A percentile compares a stretch with the other conserved stretches of the same genome.
Conservation (phyloP, 768 basidiomycete genomes). For the Dendrothele bispora region DNA sequence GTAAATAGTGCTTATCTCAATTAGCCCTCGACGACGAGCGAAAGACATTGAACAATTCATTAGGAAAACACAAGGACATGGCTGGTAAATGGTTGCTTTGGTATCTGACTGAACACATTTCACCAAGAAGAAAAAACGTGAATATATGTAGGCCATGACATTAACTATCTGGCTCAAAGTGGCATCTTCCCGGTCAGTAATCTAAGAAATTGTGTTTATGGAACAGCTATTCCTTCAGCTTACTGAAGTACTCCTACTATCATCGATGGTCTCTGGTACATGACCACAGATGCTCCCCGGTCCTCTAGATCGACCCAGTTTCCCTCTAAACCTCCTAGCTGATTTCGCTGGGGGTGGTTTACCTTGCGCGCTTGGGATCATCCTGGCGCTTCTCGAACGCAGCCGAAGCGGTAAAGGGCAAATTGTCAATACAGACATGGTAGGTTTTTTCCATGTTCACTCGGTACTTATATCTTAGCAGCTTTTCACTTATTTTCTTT, state of each 20-base stretch:
- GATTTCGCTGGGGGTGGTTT: slow-evolving; percentile 75
- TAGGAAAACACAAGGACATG: slow-evolving; percentile 74
- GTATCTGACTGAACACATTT: not conserved
- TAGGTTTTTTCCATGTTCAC: slow-evolving; percentile 22
- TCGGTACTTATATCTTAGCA: not conserved
- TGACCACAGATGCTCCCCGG: slow-evolving; percentile 65
- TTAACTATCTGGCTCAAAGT: slow-evolving; percentile 82
- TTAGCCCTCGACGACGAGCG: not conserved
- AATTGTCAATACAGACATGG: slow-evolving; percentile 78
- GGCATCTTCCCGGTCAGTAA: slow-evolving; percentile 65
- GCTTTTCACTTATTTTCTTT: slow-evolving; percentile 2
- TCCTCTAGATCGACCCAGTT: slow-evolving; percentile 56
- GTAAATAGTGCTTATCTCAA: slow-evolving; percentile 29
- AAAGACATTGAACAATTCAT: slow-evolving; percentile 13
- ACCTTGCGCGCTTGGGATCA: slow-evolving; percentile 67
- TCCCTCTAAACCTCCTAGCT: slow-evolving; percentile 75
- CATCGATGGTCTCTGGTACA: not conserved
- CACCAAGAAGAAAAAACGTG: too few relatives aligned
- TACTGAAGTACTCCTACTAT: not conserved
- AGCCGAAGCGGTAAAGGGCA: slow-evolving; percentile 67
- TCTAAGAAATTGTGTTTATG: too few relatives aligned
- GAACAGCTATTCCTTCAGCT: too few relatives aligned
- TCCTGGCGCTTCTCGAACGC: slow-evolving; percentile 74
- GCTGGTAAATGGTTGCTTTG: slow-evolving; percentile 49
- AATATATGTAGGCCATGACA: slow-evolving; percentile 63